phyloP scores from a whole-genome alignment of 345 rosid species.

The Pistacia integerrima region DNA sequence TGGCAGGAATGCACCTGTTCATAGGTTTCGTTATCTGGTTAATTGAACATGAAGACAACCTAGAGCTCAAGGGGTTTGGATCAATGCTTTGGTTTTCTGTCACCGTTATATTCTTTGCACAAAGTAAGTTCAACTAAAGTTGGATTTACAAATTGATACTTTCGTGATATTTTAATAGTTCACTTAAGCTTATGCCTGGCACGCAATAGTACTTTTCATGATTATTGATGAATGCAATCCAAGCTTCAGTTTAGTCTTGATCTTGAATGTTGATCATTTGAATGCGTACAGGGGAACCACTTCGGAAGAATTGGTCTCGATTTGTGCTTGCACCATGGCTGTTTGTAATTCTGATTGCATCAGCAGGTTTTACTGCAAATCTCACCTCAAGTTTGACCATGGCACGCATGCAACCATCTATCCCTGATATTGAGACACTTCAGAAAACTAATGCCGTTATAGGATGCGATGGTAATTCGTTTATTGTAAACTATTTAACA shows the following conservation, averaged over 20 bases:
- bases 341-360: constrained; percentile 27
- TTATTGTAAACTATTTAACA: constrained; percentile 25
- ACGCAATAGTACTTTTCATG: no score
- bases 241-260: not conserved
- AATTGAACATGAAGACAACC: constrained; percentile 29
- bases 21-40: constrained; percentile 32
- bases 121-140: constrained; percentile 22
- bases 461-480: constrained; percentile 29
- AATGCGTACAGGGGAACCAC: constrained; percentile 24
- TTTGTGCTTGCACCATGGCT: constrained; percentile 34
- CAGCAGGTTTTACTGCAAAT: constrained; percentile 27
- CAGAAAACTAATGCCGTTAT: constrained; percentile 14
- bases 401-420: constrained; percentile 9
- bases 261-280: not conserved
- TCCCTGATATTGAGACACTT: constrained; percentile 16
- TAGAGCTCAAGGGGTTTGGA: constrained; percentile 23
- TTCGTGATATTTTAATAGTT: not conserved
- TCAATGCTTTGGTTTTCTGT: constrained; percentile 29
- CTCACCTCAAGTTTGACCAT: constrained; percentile 29
- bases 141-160: not conserved
- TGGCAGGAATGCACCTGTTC: constrained; percentile 25
- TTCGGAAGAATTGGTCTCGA: constrained; percentile 15
- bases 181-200: not conserved
- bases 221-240: no score
- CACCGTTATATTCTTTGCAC: constrained; percentile 27